These are phyloP conservation scores for Tetrapisispora phaffii DNA, from an alignment of 805 yeast genomes.

Conservation along the genomic window DNA sequence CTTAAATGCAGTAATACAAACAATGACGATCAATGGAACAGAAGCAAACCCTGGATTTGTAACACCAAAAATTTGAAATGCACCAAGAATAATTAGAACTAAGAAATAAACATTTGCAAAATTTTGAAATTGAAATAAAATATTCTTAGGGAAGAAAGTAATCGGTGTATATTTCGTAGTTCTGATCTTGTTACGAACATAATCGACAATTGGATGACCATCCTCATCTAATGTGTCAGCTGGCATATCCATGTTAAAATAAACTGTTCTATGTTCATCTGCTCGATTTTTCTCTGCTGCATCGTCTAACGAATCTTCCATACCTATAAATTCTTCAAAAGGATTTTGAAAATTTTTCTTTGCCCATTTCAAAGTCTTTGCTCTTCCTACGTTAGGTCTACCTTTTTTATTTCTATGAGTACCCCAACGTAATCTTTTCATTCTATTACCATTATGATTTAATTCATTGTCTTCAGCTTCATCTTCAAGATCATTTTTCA, in stretches of 20 bases:
- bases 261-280: slow-evolving; percentile 40
- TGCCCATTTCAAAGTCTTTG: slow-evolving; percentile 49
- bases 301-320: slow-evolving; percentile 21
- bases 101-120: slow-evolving; percentile 87
- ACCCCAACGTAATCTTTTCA: slow-evolving; percentile 83
- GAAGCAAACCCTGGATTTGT: slow-evolving; percentile 66
- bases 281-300: slow-evolving; percentile 32
- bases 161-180: slow-evolving; percentile 93
- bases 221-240: slow-evolving; percentile 47
- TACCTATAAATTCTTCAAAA: slow-evolving; percentile 14
- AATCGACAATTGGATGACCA: slow-evolving; percentile 46
- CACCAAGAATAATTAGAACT: slow-evolving; percentile 68
- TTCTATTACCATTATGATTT: slow-evolving; percentile 14
- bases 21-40: slow-evolving; percentile 74
- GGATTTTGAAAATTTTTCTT: slow-evolving; percentile 30
- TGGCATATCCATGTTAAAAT: slow-evolving; percentile 53
- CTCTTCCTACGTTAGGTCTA: slow-evolving; percentile 48
- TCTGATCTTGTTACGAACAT: slow-evolving; percentile 83
- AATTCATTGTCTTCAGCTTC: slow-evolving; percentile 6
- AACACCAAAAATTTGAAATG: slow-evolving; percentile 68
- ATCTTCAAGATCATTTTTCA: slow-evolving; percentile 8
- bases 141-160: slow-evolving; percentile 77
- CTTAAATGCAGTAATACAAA: slow-evolving; percentile 61
- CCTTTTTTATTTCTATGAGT: slow-evolving; percentile 72
- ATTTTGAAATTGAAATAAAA: slow-evolving; percentile 70